Conservation (phyloP, 176 grass and related monocot genomes). For the Poa annua region DNA sequence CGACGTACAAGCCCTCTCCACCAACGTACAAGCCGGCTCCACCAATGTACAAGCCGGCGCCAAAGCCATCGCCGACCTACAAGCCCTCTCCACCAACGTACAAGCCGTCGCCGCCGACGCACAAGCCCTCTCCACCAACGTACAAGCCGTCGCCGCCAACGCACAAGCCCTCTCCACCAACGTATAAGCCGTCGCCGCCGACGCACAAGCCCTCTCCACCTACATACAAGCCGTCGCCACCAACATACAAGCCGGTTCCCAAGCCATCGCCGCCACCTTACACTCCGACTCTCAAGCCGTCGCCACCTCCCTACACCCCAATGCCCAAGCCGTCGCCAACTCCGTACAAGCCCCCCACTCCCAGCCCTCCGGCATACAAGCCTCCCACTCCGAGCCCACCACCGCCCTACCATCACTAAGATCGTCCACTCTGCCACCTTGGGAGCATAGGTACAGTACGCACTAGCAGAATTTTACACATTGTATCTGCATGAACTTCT, state of each 20-base stretch:
- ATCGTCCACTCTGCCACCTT: neutral
- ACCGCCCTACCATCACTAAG: constrained; percentile 55
- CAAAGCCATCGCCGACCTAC: neutral
- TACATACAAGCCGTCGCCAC: neutral
- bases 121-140: neutral
- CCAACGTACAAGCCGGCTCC: neutral
- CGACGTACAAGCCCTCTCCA: neutral
- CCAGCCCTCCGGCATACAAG: neutral
- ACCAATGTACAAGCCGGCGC: neutral
- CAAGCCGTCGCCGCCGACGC: neutral
- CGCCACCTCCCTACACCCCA: neutral
- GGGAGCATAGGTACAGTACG: constrained; percentile 43
- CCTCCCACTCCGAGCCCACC: constrained; percentile 36
- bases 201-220: too few relatives aligned
- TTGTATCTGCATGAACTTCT: neutral
- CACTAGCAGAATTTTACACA: neutral
- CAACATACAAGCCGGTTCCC: neutral
- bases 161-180: neutral
- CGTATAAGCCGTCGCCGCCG: neutral
- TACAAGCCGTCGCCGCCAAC: neutral
- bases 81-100: neutral
- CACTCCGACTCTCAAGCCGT: neutral
- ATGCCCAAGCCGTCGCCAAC: too few relatives aligned
- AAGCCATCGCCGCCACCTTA: neutral
- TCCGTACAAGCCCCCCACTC: too few relatives aligned